phyloP scores from a whole-genome alignment of 2,329 filamentous ascomycete genomes.

The Colletotrichum sp. region DNA sequence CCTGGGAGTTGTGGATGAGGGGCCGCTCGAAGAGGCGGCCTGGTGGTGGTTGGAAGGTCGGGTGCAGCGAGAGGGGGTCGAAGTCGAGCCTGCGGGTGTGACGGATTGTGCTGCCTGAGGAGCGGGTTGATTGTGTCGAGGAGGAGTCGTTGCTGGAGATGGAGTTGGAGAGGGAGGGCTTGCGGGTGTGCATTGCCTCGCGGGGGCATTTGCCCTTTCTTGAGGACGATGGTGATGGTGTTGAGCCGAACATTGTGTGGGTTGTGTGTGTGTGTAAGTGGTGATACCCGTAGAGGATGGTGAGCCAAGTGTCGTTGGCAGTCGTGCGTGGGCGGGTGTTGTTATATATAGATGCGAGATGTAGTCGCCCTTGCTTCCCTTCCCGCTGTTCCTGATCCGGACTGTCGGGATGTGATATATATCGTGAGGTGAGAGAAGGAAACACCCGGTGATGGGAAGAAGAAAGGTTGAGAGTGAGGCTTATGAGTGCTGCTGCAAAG shows the following conservation, averaged over 20 bases:
- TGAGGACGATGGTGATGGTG: not conserved
- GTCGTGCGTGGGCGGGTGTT: not conserved
- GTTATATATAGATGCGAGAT: not conserved
- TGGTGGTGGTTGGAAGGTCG: constrained; percentile 23
- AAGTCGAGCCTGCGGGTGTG: constrained; percentile 20
- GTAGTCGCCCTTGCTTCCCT: not conserved
- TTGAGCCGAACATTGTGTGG: constrained; percentile 1
- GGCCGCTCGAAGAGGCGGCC: constrained; percentile 19
- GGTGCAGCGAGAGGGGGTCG: constrained; percentile 22
- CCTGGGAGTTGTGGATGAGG: constrained; percentile 17
- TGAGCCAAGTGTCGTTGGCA: not conserved
- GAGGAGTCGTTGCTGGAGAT: constrained; percentile 22
- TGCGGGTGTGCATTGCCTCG: constrained; percentile 20
- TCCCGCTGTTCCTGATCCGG: not conserved
- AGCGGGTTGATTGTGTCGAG: constrained; percentile 17
- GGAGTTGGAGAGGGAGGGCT: constrained; percentile 22
- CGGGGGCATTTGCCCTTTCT: not conserved
- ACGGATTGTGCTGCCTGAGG: constrained; percentile 5
- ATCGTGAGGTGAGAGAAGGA: not conserved
- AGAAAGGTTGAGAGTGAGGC: not conserved
- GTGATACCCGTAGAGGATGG: not conserved
- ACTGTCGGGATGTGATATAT: not conserved
- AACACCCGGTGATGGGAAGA: not conserved
- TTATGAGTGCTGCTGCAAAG: not conserved
- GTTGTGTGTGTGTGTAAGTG: not conserved